Evolutionary conservation across 2,329 filamentous ascomycete genomes (phyloP).

Genomic region (Talaromyces rugulosus): DNA sequence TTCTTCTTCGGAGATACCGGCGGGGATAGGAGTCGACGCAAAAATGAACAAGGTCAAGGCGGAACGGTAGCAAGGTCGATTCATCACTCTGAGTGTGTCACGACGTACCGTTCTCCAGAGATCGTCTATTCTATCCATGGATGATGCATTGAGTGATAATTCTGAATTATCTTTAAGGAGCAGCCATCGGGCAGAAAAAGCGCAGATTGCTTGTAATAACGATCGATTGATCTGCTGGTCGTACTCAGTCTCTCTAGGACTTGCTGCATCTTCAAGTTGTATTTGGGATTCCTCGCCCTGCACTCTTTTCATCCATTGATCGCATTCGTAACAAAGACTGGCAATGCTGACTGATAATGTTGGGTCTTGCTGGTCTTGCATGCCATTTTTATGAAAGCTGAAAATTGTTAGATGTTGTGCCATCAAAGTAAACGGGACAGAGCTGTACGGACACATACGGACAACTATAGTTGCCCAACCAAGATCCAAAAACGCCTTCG

Average conservation of each 20-base stretch:
- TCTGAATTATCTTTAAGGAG: slow-evolving; percentile 16
- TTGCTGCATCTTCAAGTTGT: slow-evolving; percentile 6
- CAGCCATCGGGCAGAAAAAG: slow-evolving; percentile 27
- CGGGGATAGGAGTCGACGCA: slow-evolving; percentile 38
- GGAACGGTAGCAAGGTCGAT: slow-evolving; percentile 39
- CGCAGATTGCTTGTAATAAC: slow-evolving; percentile 20
- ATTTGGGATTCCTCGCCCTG: slow-evolving; percentile 14
- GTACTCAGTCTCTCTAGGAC: slow-evolving; percentile 7
- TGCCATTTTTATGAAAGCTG: slow-evolving; percentile 9
- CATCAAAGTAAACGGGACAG: slow-evolving; percentile 2
- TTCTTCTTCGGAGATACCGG: slow-evolving; percentile 39
- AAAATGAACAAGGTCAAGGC: slow-evolving; percentile 40
- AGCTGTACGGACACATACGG: slow-evolving; percentile 35
- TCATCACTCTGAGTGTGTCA: slow-evolving; percentile 40
- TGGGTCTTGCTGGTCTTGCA: slow-evolving; percentile 2
- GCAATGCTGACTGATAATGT: slow-evolving; percentile 18
- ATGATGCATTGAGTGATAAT: slow-evolving; percentile 1
- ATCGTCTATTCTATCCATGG: slow-evolving; percentile 18
- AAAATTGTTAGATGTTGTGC: neutral
- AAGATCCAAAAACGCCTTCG: slow-evolving; percentile 40
- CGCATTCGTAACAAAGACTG: slow-evolving; percentile 21
- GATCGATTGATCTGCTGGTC: slow-evolving; percentile 23
- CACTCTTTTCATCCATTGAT: slow-evolving; percentile 32
- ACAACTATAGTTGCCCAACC: slow-evolving; percentile 41
- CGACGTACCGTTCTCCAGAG: slow-evolving; percentile 36